Evolutionary conservation across 2,329 filamentous ascomycete genomes (phyloP).

Genomic region (Rutstroemia sp.): DNA sequence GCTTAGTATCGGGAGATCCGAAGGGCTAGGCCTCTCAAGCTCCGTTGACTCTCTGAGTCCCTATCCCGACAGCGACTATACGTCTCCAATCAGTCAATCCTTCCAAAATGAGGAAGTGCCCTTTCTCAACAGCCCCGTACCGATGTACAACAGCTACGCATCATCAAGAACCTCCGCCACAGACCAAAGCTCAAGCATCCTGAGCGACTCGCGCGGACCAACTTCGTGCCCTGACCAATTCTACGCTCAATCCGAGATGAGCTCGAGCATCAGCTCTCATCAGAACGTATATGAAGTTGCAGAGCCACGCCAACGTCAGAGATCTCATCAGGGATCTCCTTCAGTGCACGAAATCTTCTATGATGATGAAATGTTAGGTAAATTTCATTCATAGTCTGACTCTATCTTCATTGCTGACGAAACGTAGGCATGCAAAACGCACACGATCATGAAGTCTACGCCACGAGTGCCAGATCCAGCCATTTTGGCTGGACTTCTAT

Average conservation of each 20-base stretch:
- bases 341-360: slow-evolving; percentile 27
- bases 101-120: slow-evolving; percentile 47
- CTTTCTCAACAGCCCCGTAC: slow-evolving; percentile 47
- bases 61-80: slow-evolving; percentile 47
- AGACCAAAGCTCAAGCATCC: slow-evolving; percentile 46
- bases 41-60: slow-evolving; percentile 45
- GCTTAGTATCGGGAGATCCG: slow-evolving; percentile 36
- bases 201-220: slow-evolving; percentile 47
- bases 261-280: slow-evolving; percentile 54
- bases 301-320: slow-evolving; percentile 25
- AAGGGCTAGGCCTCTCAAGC: slow-evolving; percentile 23
- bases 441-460: slow-evolving; percentile 25
- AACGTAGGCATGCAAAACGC: slow-evolving; percentile 14
- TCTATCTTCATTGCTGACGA: slow-evolving; percentile 10
- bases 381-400: slow-evolving; percentile 13
- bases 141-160: slow-evolving; percentile 49
- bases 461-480: slow-evolving; percentile 26
- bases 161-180: slow-evolving; percentile 43
- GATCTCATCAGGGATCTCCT: slow-evolving; percentile 26
- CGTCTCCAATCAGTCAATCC: slow-evolving; percentile 45
- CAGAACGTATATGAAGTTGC: slow-evolving; percentile 46
- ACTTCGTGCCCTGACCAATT: slow-evolving; percentile 55
- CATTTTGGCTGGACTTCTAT: slow-evolving; percentile 28
- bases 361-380: slow-evolving; percentile 33
- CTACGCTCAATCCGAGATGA: slow-evolving; percentile 53